These are phyloP conservation scores for Fusarium praegraminearum DNA, from an alignment of 2,329 filamentous ascomycete genomes.

Conservation along the genomic window DNA sequence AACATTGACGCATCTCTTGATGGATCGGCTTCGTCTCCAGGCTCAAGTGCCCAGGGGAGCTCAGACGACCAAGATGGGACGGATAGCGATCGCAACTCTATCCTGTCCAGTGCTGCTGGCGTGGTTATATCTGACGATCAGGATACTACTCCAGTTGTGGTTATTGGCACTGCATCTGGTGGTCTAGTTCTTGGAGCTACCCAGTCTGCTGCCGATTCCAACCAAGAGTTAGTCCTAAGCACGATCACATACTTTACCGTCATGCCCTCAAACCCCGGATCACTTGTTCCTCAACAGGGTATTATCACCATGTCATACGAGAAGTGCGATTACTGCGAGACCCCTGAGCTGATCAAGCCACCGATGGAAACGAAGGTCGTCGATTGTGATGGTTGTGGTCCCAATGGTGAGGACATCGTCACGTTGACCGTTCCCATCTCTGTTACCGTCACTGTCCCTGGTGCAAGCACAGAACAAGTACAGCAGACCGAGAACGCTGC, in stretches of 20 bases:
- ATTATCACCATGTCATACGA: conserved; percentile 49
- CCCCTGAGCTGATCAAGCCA: conserved; percentile 23
- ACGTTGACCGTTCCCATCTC: conserved; percentile 44
- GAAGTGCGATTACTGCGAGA: conserved; percentile 42
- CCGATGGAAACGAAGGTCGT: conserved; percentile 44
- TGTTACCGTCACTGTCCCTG: conserved; percentile 3
- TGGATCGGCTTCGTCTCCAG: neutral
- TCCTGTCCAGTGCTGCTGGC: neutral
- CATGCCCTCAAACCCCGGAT: conserved; percentile 50
- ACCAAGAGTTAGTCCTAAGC: conserved; percentile 26
- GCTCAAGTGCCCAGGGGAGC: neutral
- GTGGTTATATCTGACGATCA: neutral
- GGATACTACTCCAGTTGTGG: neutral
- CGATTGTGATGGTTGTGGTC: conserved; percentile 41
- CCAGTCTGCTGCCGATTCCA: neutral
- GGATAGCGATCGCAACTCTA: too few species aligned
- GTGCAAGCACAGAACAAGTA: neutral
- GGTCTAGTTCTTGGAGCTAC: neutral
- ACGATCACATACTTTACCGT: conserved; percentile 44
- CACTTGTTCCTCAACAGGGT: conserved; percentile 51
- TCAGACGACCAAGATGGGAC: neutral
- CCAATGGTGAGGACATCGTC: conserved; percentile 38
- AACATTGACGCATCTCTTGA: neutral
- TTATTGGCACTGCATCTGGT: neutral
- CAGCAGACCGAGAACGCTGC: conserved; percentile 8